Evolutionary conservation across 108 stramenopile species (phyloP).

Genomic region (Nitzschia sp.): DNA sequence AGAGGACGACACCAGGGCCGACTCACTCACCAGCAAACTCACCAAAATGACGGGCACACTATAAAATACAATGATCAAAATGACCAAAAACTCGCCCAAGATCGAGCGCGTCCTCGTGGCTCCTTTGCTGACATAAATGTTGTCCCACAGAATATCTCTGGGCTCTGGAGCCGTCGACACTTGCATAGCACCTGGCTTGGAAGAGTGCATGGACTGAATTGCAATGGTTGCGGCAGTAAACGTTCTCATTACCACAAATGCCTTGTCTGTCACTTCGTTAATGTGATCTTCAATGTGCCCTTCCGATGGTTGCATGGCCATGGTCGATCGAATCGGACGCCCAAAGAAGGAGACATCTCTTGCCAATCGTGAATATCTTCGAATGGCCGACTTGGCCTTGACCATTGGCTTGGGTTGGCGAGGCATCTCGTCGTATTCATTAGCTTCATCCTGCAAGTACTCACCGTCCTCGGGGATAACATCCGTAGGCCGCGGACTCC

Average conservation of each 20-base stretch:
- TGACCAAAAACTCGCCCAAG: slow-evolving; percentile 76
- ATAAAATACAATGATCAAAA: slow-evolving; percentile 82
- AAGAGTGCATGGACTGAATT: slow-evolving; percentile 90
- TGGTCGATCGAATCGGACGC: slow-evolving; percentile 54
- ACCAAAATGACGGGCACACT: slow-evolving; percentile 82
- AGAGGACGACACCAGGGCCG: slow-evolving; percentile 75
- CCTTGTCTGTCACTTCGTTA: slow-evolving; percentile 92
- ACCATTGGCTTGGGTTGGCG: slow-evolving; percentile 32
- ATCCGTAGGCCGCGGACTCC: slow-evolving; percentile 11
- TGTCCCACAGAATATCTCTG: slow-evolving; percentile 84
- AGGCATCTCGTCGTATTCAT: not conserved
- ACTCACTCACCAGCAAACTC: slow-evolving; percentile 84
- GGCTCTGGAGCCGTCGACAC: slow-evolving; percentile 88
- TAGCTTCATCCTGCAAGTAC: not conserved
- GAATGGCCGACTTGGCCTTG: slow-evolving; percentile 74
- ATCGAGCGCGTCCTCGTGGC: slow-evolving; percentile 72
- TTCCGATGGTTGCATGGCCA: slow-evolving; percentile 25
- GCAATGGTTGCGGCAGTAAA: slow-evolving; percentile 92
- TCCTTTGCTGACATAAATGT: slow-evolving; percentile 84
- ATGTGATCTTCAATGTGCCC: slow-evolving; percentile 84
- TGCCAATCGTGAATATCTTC: slow-evolving; percentile 62
- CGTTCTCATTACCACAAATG: slow-evolving; percentile 89
- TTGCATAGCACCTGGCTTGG: slow-evolving; percentile 86
- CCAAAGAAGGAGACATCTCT: slow-evolving; percentile 73
- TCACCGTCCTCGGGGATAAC: slow-evolving; percentile 5